Conservation (phyloP, 192 early-diverging fungal genomes). For the Funneliformis geosporum region DNA sequence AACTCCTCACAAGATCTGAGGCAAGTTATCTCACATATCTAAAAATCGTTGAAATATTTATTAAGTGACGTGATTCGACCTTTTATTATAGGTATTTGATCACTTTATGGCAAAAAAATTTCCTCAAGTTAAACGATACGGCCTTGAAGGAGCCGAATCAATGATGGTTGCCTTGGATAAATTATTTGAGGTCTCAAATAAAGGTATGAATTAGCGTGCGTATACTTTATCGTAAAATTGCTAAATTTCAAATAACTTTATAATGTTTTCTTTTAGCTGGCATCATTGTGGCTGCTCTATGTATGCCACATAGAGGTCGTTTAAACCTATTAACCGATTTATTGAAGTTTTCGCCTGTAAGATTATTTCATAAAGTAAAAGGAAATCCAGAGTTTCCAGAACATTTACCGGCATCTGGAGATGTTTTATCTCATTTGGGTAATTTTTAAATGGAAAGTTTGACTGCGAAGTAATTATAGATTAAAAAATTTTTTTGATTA, state of each 20-base stretch:
- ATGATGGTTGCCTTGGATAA: constrained; percentile 91
- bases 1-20: constrained; percentile 79
- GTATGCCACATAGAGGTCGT: constrained; percentile 97
- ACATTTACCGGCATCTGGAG: constrained; percentile 76
- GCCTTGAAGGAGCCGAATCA: constrained; percentile 93
- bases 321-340: constrained; percentile 91
- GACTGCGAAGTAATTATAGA: neutral
- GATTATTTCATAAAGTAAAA: constrained; percentile 92
- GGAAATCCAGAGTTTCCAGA: constrained; percentile 90
- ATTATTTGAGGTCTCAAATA: constrained; percentile 74
- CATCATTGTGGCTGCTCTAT: constrained; percentile 80
- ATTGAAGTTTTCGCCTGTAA: constrained; percentile 75
- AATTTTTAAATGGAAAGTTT: neutral
- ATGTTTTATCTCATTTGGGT: constrained; percentile 88
- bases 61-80: neutral
- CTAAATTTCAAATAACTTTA: neutral
- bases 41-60: neutral
- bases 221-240: neutral
- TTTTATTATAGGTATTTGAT: constrained; percentile 76
- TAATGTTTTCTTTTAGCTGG: constrained; percentile 52
- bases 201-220: constrained; percentile 39
- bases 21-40: constrained; percentile 25
- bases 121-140: constrained; percentile 94
- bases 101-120: constrained; percentile 98
- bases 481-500: neutral